Percentiles rank a stretch among this genome's conserved stretches.
phyloP scores from a whole-genome alignment of 257 asterid species.

The Solanum paucissectum region DNA sequence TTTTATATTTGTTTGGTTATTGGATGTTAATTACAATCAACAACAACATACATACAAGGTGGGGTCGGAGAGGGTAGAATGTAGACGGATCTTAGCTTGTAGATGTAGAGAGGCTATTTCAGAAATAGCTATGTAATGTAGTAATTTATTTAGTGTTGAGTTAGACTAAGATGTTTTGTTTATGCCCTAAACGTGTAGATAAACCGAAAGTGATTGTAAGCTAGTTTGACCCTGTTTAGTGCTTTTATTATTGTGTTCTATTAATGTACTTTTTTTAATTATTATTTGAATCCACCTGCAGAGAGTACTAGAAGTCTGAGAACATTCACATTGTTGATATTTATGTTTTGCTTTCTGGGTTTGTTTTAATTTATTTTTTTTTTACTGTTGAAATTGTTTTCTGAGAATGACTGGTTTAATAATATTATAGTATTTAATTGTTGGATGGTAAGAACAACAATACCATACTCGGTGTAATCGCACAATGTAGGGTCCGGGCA shows the following conservation, averaged over 20 bases:
- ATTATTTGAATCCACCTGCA: no score
- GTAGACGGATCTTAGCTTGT: neutral
- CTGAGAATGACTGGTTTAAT: neutral
- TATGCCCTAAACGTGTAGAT: no score
- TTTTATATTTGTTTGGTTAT: no score
- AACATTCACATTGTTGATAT: neutral
- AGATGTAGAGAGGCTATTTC: neutral
- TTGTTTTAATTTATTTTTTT: neutral
- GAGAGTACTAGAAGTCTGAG: neutral
- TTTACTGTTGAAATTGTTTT: neutral
- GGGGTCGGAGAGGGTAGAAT: neutral
- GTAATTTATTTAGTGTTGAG: no score
- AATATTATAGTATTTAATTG: neutral
- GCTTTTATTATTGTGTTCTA: no score
- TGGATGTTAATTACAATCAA: no score
- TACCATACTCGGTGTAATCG: neutral
- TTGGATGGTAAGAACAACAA: neutral
- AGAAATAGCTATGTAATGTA: neutral
- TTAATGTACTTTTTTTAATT: no score
- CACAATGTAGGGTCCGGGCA: neutral
- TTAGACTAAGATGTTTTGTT: no score
- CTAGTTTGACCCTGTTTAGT: no score
- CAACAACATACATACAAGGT: no score
- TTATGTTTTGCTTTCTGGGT: neutral
- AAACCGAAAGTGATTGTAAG: no score